These are phyloP conservation scores for Metroxylon sagu DNA, from an alignment of 176 grass and related monocot genomes.

Conservation along the genomic window DNA sequence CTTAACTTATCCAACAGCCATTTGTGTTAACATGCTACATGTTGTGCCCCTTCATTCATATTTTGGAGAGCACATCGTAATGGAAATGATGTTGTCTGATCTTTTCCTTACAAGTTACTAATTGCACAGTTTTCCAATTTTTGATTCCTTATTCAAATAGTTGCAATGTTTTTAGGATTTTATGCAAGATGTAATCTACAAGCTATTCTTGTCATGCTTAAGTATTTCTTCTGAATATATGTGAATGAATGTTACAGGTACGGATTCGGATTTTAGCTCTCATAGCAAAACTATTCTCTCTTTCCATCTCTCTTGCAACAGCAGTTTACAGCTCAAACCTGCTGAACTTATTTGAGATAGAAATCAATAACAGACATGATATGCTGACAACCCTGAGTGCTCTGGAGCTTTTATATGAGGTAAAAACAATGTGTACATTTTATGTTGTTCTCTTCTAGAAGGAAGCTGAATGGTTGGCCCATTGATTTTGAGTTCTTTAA, in stretches of 20 bases:
- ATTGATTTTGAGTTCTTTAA: background rate
- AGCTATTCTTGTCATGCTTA: no score
- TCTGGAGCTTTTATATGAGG: conserved; percentile 89
- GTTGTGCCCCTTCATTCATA: no score
- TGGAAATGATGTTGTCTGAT: no score
- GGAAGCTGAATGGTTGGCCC: background rate
- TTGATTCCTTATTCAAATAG: background rate
- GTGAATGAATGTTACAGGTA: conserved; percentile 36
- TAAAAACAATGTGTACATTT: conserved; percentile 10
- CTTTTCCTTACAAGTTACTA: no score
- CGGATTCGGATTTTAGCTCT: conserved; percentile 68
- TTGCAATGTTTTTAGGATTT: conserved; percentile 9
- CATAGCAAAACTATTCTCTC: conserved; percentile 68
- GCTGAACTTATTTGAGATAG: conserved; percentile 74
- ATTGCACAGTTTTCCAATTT: no score
- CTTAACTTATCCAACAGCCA: no score
- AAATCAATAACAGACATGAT: conserved; percentile 79
- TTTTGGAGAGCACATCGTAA: no score
- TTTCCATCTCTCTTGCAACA: conserved; percentile 52
- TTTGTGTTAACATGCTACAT: no score
- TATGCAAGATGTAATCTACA: background rate
- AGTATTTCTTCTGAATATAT: background rate
- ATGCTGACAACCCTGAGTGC: conserved; percentile 65
- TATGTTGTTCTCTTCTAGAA: background rate
- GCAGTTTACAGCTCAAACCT: conserved; percentile 56